phyloP scores from a whole-genome alignment of 2,329 filamentous ascomycete species.

The Calycina herbarum region DNA sequence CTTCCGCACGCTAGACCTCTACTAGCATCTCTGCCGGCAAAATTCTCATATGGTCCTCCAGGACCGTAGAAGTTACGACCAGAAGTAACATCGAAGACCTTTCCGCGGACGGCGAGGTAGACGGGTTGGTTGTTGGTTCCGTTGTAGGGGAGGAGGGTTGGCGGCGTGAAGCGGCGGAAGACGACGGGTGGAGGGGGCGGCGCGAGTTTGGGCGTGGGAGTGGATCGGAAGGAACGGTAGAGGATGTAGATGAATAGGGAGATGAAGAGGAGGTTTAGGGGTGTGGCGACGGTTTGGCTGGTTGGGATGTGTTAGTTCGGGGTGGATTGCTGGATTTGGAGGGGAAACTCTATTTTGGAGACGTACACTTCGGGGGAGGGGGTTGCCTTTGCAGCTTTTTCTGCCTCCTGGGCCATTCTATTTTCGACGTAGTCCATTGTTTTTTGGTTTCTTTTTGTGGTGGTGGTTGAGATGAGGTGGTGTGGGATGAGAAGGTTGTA shows the following conservation, averaged over 20 bases:
- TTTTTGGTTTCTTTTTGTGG: not conserved
- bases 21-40: constrained; percentile 88
- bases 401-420: constrained; percentile 37
- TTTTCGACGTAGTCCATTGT: constrained; percentile 40
- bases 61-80: constrained; percentile 96
- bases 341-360: not conserved
- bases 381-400: constrained; percentile 34
- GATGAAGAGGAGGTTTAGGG: constrained; percentile 63
- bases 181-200: constrained; percentile 58
- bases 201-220: constrained; percentile 48
- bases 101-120: constrained; percentile 87
- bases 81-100: constrained; percentile 84
- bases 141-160: constrained; percentile 81
- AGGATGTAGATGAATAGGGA: constrained; percentile 57
- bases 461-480: not conserved
- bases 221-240: constrained; percentile 55
- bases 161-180: constrained; percentile 72
- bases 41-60: constrained; percentile 92
- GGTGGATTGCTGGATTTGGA: constrained; percentile 12
- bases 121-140: constrained; percentile 73
- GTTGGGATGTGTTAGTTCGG: constrained; percentile 6
- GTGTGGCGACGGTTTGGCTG: constrained; percentile 49
- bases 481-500: not conserved
- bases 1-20: constrained; percentile 85
- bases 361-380: constrained; percentile 35